Percentiles rank a stretch among this genome's conserved stretches.
Evolutionary conservation across 2,329 filamentous ascomycete species (phyloP).

Genomic region (Ophiostoma tasmaniense): DNA sequence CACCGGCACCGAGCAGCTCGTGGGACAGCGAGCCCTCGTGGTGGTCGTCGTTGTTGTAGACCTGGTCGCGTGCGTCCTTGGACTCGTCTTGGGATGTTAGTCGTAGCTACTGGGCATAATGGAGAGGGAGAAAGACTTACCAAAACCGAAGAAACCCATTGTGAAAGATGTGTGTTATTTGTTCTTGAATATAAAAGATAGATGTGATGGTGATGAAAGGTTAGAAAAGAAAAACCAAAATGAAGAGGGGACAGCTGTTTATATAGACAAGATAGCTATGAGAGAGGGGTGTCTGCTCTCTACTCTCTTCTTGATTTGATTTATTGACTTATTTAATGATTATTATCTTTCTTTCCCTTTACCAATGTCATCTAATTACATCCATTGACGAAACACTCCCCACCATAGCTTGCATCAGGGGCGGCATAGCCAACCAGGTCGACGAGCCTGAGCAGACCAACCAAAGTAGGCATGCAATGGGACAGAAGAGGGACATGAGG

Average conservation of each 20-base stretch:
- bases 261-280: conserved; percentile 15
- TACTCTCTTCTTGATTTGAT: not conserved
- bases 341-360: not conserved
- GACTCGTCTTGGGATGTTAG: conserved; percentile 30
- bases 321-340: not conserved
- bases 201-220: not conserved
- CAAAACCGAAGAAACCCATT: conserved; percentile 21
- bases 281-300: not conserved
- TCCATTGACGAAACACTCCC: not conserved
- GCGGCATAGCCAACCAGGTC: not conserved
- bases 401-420: conserved; percentile 3
- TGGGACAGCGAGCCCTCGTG: conserved; percentile 60
- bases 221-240: not conserved
- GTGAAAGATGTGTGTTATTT: conserved; percentile 11
- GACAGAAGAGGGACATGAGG: not conserved
- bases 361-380: not conserved
- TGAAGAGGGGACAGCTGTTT: conserved; percentile 11
- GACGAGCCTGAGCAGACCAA: not conserved
- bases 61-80: conserved; percentile 35
- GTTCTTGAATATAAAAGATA: not conserved
- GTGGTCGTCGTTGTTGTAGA: conserved; percentile 30
- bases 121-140: conserved; percentile 10
- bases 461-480: not conserved
- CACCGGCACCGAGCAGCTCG: conserved; percentile 66
- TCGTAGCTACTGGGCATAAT: not conserved